These are phyloP conservation scores for Staphylotrichum longicolle DNA, from an alignment of 495 filamentous ascomycete species.

Conservation along the genomic window DNA sequence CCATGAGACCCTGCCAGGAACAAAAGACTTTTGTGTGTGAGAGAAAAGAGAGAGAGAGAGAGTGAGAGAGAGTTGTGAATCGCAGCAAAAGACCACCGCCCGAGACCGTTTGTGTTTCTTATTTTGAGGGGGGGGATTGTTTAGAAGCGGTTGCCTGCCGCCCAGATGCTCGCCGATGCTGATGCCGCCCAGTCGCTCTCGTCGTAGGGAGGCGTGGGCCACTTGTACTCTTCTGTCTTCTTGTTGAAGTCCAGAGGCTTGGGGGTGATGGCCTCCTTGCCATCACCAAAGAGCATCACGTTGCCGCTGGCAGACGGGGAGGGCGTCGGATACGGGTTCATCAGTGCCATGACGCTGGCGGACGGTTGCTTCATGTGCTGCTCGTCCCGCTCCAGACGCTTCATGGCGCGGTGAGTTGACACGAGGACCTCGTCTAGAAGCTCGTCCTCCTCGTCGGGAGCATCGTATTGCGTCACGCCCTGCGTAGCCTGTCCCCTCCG, in stretches of 20 bases:
- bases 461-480: slow-evolving; percentile 83
- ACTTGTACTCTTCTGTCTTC: slow-evolving; percentile 64
- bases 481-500: slow-evolving; percentile 75
- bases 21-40: slow-evolving; percentile 15
- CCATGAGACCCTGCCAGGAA: slow-evolving; percentile 24
- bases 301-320: slow-evolving; percentile 84
- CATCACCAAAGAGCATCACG: slow-evolving; percentile 65
- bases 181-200: slow-evolving; percentile 88
- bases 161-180: slow-evolving; percentile 71
- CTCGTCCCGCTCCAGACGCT: slow-evolving; percentile 50
- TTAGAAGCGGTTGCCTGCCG: slow-evolving; percentile 59
- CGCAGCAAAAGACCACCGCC: slow-evolving; percentile 14
- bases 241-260: slow-evolving; percentile 53
- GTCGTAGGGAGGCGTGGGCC: slow-evolving; percentile 92
- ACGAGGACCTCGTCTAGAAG: slow-evolving; percentile 76
- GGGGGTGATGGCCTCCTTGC: slow-evolving; percentile 60
- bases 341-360: slow-evolving; percentile 56
- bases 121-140: neutral
- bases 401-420: slow-evolving; percentile 50
- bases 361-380: slow-evolving; percentile 52
- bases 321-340: slow-evolving; percentile 87
- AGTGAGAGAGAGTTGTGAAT: neutral
- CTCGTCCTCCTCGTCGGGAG: slow-evolving; percentile 95
- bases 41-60: slow-evolving; percentile 12
- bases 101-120: neutral